Evolutionary conservation across 2,329 filamentous ascomycete genomes (phyloP).

Genomic region (Exserohilum turcica): DNA sequence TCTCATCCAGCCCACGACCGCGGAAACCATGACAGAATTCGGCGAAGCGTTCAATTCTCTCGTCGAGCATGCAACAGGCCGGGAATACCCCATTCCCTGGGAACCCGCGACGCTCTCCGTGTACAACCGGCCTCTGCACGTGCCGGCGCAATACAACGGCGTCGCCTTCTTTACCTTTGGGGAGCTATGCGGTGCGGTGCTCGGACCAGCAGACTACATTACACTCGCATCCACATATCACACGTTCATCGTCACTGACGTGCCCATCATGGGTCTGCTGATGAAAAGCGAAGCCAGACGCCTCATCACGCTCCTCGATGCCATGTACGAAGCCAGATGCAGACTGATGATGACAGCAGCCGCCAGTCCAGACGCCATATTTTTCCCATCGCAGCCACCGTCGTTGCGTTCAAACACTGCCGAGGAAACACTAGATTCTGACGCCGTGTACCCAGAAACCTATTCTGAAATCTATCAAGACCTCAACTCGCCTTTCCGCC

Average conservation of each 20-base stretch:
- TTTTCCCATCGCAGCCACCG: conserved; percentile 64
- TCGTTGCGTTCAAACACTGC: conserved; percentile 9
- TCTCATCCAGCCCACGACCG: conserved; percentile 36
- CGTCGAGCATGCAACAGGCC: conserved; percentile 25
- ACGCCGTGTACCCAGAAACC: conserved; percentile 68
- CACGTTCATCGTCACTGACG: conserved; percentile 73
- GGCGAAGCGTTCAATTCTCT: conserved; percentile 29
- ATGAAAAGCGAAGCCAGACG: conserved; percentile 82
- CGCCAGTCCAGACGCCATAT: conserved; percentile 72
- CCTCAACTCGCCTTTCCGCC: conserved; percentile 74
- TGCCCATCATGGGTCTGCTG: conserved; percentile 69
- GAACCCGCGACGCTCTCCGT: conserved; percentile 53
- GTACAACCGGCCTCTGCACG: conserved; percentile 67
- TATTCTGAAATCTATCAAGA: conserved; percentile 79
- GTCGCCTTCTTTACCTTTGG: conserved; percentile 69
- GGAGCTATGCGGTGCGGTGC: conserved; percentile 65
- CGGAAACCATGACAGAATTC: conserved; percentile 27
- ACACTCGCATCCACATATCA: conserved; percentile 80
- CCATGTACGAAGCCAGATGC: conserved; percentile 77
- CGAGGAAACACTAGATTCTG: conserved; percentile 36
- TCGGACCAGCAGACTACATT: conserved; percentile 83
- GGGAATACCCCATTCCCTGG: conserved; percentile 52
- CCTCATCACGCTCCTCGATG: conserved; percentile 80
- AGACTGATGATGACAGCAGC: conserved; percentile 72
- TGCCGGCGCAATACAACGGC: conserved; percentile 64